Base-by-base conservation (phyloP, 164 flowering plant species). In the Vitis rotundifolia region DNA sequence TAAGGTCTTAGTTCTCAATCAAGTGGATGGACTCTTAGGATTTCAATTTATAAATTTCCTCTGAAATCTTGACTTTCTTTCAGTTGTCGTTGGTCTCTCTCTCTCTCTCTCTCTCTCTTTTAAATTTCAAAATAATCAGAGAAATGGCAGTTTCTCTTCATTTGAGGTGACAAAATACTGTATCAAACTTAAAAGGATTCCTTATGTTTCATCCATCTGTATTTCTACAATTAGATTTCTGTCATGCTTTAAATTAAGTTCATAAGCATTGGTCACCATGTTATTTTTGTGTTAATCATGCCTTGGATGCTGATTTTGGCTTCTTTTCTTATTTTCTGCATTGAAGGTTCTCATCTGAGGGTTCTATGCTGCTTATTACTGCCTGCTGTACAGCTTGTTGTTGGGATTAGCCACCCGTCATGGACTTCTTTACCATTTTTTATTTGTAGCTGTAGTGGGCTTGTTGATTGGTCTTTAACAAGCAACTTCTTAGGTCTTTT, bases 361-460 rank as follows among this genome's bases (percentile, higher is more conserved):
- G 73, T 59, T 19, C 28, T 64, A 16, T 75, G 71, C 78, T 78
- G 77, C 72, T 53, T 68, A 66, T 61, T 74, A 15, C 71, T 78
- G 70, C 81, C 78, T 9, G 72, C 68, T 63, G 53, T 78, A 29
- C 81, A 78, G 72, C 64, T 78, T 52, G 57, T 71, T 74, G 72
- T 68, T 0, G 81, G 81, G 53, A 78, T 78, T n/a, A 75, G 81
- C 49, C 67, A 71, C 58, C 78, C 78, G 2, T 68, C 78, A 14
- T 78, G 81, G 81, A 56, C 44, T 59, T 78, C 81, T 59, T 53
- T 78, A 10, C 81, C 81, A 44, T 78, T 67, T 75, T 78, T 78
- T 44, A 63, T 78, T 47, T 68, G 81, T 60, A 78, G 81, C 71
- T 59, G 73, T 61, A 51, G 61, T 37, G 78, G 81, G 22, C 81